phyloP scores from a whole-genome alignment of 768 basidiomycete genomes.

The Ramaria rubella region DNA sequence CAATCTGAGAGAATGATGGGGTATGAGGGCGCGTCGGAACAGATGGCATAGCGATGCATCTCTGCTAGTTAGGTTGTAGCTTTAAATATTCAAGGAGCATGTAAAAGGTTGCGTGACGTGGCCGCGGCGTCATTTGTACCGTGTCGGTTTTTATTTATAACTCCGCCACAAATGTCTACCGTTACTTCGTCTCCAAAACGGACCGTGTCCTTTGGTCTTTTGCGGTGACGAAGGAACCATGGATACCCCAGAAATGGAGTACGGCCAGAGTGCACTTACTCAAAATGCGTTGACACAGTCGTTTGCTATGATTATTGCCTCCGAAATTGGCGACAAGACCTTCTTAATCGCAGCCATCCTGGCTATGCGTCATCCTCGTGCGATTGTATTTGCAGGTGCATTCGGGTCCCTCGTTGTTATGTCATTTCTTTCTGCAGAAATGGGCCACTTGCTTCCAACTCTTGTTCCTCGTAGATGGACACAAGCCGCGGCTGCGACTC shows the following conservation, averaged over 20 bases:
- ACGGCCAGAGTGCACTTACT: background rate
- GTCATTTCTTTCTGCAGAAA: conserved; percentile 88
- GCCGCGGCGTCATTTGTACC: background rate
- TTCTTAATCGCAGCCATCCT: conserved; percentile 80
- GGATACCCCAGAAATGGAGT: background rate
- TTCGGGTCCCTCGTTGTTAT: conserved; percentile 84
- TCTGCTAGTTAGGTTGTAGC: no score
- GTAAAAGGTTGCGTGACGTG: no score
- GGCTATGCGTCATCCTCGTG: conserved; percentile 61
- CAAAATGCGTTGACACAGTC: conserved; percentile 57
- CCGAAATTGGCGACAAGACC: conserved; percentile 96
- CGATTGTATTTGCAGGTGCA: conserved; percentile 94
- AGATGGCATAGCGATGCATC: no score
- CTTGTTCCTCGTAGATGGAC: conserved; percentile 73
- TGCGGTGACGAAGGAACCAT: background rate
- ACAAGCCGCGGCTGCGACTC: conserved; percentile 62
- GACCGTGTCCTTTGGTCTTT: background rate
- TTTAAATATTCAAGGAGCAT: no score
- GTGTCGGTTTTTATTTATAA: no score
- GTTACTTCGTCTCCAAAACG: background rate
- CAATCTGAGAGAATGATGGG: no score
- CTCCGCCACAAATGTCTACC: no score
- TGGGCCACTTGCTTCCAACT: conserved; percentile 84
- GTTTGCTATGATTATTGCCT: conserved; percentile 86
- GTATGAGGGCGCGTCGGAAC: no score